Base-by-base conservation (phyloP, 495 filamentous ascomycete genomes). In the Pyrenula massariospora region DNA sequence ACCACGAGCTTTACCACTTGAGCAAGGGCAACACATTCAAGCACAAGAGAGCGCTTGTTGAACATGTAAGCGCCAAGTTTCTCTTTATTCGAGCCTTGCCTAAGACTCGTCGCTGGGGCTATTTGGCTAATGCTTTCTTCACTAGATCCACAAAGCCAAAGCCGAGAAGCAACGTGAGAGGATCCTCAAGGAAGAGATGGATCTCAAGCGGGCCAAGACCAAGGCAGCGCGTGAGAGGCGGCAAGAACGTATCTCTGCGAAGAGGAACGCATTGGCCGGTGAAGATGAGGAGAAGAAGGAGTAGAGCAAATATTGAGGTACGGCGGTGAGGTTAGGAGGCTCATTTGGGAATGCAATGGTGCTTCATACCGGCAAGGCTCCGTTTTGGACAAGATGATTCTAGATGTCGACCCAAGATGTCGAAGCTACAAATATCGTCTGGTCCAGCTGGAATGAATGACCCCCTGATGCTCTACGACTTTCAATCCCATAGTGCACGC, bases 11-110 rank as follows among this genome's bases (percentile, higher is more conserved):
- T 62, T 99, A 99, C 82, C 91, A 96, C 75, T 78, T 95, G 67
- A 88, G 86, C 85, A 99, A 99, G 91, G 93, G 93, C 95, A 99
- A 99, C 85, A 92, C 93, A 73, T 99, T 99, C 87, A 99, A 99
- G 90, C 93, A 99, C 86, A 99, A 96, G 89, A 87, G 93, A 70
- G 93, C 89, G 62, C 85, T 99, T 65, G 89, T 99, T 72, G 93
- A 99, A 81, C 93, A 98, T 80, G 93, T 98, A 89, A 70, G 93
- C 2, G 47, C 0, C 55, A 0, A 54, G 23, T 54, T 21, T 56
- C 12, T n/a, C 15, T 25, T 20, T 21, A 24, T 19, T 20, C 22
- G 5, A 8, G 10, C 47, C 57, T 66, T 68, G 62, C 65, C 62
- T 10, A 53, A 23, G 22, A 12, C 48, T 11, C 11, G 1, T n/a